Percentiles rank a stretch among this genome's conserved stretches.
Conservation (phyloP, 192 early-diverging fungal species). For the Coemansia sp. region DNA sequence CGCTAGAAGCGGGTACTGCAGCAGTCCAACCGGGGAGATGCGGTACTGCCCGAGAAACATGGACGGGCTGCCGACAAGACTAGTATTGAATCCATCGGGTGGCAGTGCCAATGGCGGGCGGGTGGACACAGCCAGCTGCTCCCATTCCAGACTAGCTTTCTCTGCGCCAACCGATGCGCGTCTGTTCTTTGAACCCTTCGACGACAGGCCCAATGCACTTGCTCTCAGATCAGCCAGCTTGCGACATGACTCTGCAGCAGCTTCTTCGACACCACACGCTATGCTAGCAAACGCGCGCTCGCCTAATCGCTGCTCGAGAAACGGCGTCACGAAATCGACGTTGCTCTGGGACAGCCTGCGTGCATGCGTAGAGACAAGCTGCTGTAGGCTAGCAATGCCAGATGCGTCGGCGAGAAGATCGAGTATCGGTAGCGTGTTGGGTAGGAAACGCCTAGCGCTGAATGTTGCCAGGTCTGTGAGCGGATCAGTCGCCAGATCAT, state of each 20-base stretch:
- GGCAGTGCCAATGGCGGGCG: constrained; percentile 37
- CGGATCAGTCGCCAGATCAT: constrained; percentile 4
- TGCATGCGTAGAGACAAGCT: constrained; percentile 28
- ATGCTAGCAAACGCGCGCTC: constrained; percentile 50
- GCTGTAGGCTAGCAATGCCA: constrained; percentile 25
- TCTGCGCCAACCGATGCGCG: neutral
- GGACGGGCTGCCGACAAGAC: constrained; percentile 2
- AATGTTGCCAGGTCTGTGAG: constrained; percentile 37
- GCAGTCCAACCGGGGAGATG: constrained; percentile 42
- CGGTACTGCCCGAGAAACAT: constrained; percentile 34
- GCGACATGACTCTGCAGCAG: constrained; percentile 16
- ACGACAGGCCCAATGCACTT: neutral
- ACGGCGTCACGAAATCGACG: constrained; percentile 34
- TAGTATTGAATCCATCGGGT: neutral
- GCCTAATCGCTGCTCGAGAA: constrained; percentile 19
- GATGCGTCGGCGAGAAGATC: constrained; percentile 35
- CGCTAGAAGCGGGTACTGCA: constrained; percentile 48
- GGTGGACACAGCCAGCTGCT: constrained; percentile 36
- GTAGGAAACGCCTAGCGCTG: constrained; percentile 31
- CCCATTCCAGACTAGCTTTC: constrained; percentile 14
- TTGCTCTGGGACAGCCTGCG: constrained; percentile 21
- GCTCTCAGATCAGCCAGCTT: constrained; percentile 6
- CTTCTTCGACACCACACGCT: constrained; percentile 28
- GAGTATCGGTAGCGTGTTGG: constrained; percentile 20
- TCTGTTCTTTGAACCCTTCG: neutral